A percentile compares a stretch with the other conserved stretches of the same genome.
Conservation (phyloP, 208 protist species). For the Wallacemonas sp. region DNA sequence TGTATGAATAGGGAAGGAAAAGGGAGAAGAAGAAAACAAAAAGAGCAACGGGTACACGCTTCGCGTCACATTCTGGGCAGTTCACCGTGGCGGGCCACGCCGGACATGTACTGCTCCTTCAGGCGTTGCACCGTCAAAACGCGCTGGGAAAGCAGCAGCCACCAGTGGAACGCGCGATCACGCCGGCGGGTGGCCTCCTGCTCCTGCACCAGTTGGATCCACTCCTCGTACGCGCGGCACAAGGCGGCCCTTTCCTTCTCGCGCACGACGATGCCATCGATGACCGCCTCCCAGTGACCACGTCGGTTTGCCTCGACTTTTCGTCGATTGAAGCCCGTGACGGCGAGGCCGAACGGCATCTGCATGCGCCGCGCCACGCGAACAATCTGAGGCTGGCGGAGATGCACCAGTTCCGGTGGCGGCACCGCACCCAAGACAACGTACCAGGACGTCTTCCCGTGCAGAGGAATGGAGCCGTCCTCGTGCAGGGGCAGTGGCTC, state of each 20-base stretch:
- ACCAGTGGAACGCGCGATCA: constrained; percentile 84
- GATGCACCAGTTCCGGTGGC: constrained; percentile 66
- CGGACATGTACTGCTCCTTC: constrained; percentile 74
- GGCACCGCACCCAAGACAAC: constrained; percentile 58
- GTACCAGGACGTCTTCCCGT: constrained; percentile 87
- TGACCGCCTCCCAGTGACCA: constrained; percentile 75
- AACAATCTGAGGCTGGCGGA: constrained; percentile 72
- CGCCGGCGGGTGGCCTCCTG: constrained; percentile 78
- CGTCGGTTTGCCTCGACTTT: constrained; percentile 67
- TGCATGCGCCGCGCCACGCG: constrained; percentile 84
- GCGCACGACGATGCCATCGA: constrained; percentile 84
- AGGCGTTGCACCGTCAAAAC: constrained; percentile 77
- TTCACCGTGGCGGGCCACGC: constrained; percentile 36
- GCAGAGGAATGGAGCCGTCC: constrained; percentile 67
- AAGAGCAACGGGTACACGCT: not conserved
- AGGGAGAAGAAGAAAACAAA: not conserved
- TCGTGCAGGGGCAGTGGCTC: constrained; percentile 60
- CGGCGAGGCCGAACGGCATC: constrained; percentile 74
- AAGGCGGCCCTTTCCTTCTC: constrained; percentile 46
- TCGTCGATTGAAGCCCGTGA: constrained; percentile 75
- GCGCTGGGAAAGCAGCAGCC: constrained; percentile 76
- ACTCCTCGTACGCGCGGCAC: constrained; percentile 81
- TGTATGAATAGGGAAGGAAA: too few species aligned
- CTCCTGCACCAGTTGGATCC: constrained; percentile 76
- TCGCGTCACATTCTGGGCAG: constrained; percentile 30